Conservation (phyloP, 2,329 filamentous ascomycete genomes). For the Albifimbria verrucaria region DNA sequence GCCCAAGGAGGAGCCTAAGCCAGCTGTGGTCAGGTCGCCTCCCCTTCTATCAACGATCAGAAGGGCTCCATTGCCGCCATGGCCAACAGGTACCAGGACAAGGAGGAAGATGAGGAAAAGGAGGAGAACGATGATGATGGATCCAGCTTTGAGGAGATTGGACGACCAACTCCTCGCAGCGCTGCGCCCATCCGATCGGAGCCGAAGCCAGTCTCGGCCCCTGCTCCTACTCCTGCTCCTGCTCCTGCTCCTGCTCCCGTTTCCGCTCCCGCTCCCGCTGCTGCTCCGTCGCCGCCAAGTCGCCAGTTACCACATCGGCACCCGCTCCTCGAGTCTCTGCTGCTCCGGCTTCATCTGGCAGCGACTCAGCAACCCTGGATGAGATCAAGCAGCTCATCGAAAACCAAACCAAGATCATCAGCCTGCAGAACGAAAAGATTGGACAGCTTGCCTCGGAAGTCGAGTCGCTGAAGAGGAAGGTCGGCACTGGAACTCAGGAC, state of each 20-base stretch:
- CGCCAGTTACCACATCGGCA: slow-evolving; percentile 21
- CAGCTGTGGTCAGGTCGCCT: slow-evolving; percentile 39
- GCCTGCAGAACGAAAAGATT: slow-evolving; percentile 74
- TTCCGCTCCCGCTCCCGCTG: slow-evolving; percentile 8
- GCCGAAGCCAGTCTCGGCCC: slow-evolving; percentile 38
- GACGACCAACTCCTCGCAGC: slow-evolving; percentile 68
- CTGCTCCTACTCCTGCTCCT: slow-evolving; percentile 10
- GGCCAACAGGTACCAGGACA: slow-evolving; percentile 82
- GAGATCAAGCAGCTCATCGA: slow-evolving; percentile 78
- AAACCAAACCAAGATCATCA: slow-evolving; percentile 74
- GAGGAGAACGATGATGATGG: slow-evolving; percentile 62
- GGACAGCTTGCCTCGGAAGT: slow-evolving; percentile 67
- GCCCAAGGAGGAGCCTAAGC: slow-evolving; percentile 53
- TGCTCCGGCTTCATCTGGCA: slow-evolving; percentile 24
- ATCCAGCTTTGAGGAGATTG: slow-evolving; percentile 83
- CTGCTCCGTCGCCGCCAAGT: slow-evolving; percentile 22
- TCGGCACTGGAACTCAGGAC: slow-evolving; percentile 54
- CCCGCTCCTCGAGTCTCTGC: slow-evolving; percentile 22
- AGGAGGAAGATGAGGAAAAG: slow-evolving; percentile 59
- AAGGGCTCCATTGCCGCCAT: slow-evolving; percentile 81
- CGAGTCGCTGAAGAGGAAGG: slow-evolving; percentile 74
- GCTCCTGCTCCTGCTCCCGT: slow-evolving; percentile 13
- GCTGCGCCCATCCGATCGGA: slow-evolving; percentile 32
- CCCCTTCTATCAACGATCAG: slow-evolving; percentile 76
- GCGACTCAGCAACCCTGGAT: slow-evolving; percentile 62